A percentile compares a stretch with the other conserved stretches of the same genome.
Evolutionary conservation across 2,329 filamentous ascomycete genomes (phyloP).

Genomic region (Nigrospora sphaerica): DNA sequence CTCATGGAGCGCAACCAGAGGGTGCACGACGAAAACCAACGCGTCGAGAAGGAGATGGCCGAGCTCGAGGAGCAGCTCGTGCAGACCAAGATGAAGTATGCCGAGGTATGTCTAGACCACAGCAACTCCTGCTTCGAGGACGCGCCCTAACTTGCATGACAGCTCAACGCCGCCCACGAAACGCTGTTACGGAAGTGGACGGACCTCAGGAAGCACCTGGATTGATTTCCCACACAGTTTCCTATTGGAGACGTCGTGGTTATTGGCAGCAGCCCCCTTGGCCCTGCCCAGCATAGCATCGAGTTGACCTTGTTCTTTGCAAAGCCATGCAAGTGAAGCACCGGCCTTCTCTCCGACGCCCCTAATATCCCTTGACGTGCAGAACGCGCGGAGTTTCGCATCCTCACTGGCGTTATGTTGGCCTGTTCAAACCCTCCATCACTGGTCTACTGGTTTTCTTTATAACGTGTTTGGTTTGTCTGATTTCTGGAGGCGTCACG

Average conservation of each 20-base stretch:
- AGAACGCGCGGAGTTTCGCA: no score
- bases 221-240: conserved; percentile 17
- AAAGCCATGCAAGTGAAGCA: neutral
- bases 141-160: conserved; percentile 3
- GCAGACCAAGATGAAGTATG: conserved; percentile 88
- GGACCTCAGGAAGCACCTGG: conserved; percentile 58
- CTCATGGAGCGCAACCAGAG: conserved; percentile 89
- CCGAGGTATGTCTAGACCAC: conserved; percentile 63
- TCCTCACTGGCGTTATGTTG: neutral
- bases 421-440: neutral
- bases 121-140: neutral
- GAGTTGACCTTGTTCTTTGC: neutral
- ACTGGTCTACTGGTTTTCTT: neutral
- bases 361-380: no score
- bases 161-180: conserved; percentile 68
- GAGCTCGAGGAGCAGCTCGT: conserved; percentile 93
- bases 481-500: neutral
- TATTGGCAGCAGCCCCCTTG: neutral
- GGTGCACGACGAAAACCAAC: conserved; percentile 88
- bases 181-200: conserved; percentile 70
- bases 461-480: neutral
- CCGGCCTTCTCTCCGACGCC: neutral
- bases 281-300: neutral
- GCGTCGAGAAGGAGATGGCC: conserved; percentile 78
- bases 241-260: conserved; percentile 7